Evolutionary conservation across 2,329 filamentous ascomycete genomes (phyloP).

Genomic region (Fusarium coffeatum): DNA sequence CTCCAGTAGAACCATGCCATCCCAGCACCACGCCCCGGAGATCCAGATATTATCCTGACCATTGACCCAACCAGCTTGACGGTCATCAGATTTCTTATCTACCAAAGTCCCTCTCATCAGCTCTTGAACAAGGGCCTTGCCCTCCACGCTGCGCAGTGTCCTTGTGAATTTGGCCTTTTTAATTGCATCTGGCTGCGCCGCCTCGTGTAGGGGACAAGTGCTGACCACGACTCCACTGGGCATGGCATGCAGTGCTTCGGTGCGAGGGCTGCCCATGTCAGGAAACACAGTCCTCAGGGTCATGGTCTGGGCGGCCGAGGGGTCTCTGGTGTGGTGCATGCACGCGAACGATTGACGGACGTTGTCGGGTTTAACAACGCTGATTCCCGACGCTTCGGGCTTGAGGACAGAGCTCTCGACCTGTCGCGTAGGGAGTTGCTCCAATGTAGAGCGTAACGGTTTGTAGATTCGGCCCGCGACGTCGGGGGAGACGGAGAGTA

Average conservation of each 20-base stretch:
- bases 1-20: conserved; percentile 71
- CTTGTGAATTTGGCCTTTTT: conserved; percentile 62
- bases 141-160: conserved; percentile 62
- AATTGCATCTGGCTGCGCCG: conserved; percentile 55
- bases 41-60: conserved; percentile 66
- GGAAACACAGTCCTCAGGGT: conserved; percentile 52
- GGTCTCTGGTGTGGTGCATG: conserved; percentile 45
- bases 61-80: conserved; percentile 60
- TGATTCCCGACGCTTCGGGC: conserved; percentile 4
- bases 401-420: conserved; percentile 61
- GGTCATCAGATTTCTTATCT: conserved; percentile 14
- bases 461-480: conserved; percentile 61
- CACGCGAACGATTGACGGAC: conserved; percentile 32
- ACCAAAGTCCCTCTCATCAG: conserved; percentile 52
- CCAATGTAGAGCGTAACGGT: conserved; percentile 54
- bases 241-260: conserved; percentile 65
- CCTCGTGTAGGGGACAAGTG: conserved; percentile 58
- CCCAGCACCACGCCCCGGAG: conserved; percentile 72
- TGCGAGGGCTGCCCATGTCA: conserved; percentile 47
- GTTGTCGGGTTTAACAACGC: conserved; percentile 15
- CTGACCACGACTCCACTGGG: conserved; percentile 64
- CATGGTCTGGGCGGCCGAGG: conserved; percentile 49
- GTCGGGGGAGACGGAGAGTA: conserved; percentile 67
- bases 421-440: conserved; percentile 59
- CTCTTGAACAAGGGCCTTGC: conserved; percentile 59